These are phyloP conservation scores for Zymoseptoria brevis DNA, from an alignment of 2,329 filamentous ascomycete genomes.

Conservation along the genomic window DNA sequence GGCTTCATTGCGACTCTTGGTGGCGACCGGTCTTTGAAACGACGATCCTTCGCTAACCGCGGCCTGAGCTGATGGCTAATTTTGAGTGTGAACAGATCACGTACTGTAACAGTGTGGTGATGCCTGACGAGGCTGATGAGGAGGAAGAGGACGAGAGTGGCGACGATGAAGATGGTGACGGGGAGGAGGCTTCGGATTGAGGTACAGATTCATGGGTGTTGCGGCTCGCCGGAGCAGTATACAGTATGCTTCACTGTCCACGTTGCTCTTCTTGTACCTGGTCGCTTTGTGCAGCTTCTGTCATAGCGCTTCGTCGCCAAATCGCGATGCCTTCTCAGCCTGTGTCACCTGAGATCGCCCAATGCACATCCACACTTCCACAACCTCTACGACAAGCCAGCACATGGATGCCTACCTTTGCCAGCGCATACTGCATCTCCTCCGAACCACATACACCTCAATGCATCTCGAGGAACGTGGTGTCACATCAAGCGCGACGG, in stretches of 20 bases:
- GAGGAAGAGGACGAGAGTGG: constrained; percentile 24
- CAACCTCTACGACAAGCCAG: background rate
- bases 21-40: no score
- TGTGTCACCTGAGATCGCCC: background rate
- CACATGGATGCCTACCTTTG: background rate
- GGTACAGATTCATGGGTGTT: background rate
- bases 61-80: background rate
- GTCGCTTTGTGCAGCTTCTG: background rate
- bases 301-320: background rate
- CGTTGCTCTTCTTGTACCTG: no score
- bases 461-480: background rate
- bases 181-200: constrained; percentile 9
- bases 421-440: background rate
- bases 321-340: background rate
- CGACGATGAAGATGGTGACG: constrained; percentile 21
- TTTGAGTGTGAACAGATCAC: constrained; percentile 33
- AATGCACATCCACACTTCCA: background rate
- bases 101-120: constrained; percentile 44
- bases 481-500: background rate
- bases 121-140: constrained; percentile 37
- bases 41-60: background rate
- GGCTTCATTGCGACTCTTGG: background rate
- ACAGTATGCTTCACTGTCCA: background rate
- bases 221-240: background rate
- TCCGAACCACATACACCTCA: background rate